Conservation (phyloP, 345 rosid genomes). For the Eucalyptus shirleyi region DNA sequence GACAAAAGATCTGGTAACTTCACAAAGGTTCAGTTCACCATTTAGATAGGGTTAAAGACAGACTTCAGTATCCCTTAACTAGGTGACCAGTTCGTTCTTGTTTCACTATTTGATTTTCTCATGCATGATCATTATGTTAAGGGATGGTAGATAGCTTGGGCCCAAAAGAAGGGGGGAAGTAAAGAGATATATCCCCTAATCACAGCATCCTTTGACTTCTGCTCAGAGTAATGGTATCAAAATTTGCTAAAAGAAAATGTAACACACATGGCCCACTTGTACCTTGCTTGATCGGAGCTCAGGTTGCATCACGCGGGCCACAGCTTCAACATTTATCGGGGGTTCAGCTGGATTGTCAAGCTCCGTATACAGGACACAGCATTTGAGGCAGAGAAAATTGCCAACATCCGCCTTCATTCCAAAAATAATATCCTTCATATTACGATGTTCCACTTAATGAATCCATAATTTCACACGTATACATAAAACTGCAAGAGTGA, state of each 20-base stretch:
- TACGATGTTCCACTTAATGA: not conserved
- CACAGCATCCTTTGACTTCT: not conserved
- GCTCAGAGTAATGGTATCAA: not conserved
- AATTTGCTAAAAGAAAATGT: not conserved
- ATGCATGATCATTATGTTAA: not conserved
- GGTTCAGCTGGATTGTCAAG: slow-evolving; percentile 37
- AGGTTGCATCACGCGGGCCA: slow-evolving; percentile 67
- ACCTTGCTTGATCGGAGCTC: slow-evolving; percentile 67
- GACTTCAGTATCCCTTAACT: not conserved
- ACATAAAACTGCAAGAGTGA: not conserved
- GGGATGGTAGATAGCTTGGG: not conserved
- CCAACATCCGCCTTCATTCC: too few relatives aligned
- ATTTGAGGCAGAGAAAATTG: too few relatives aligned
- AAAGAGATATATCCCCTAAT: not conserved
- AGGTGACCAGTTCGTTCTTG: not conserved
- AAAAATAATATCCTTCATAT: too few relatives aligned
- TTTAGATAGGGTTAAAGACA: not conserved
- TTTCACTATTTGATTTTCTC: not conserved
- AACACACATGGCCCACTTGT: not conserved
- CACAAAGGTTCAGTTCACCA: not conserved
- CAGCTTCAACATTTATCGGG: slow-evolving; percentile 55
- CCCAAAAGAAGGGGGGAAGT: not conserved
- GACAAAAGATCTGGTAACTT: not conserved
- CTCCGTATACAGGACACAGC: slow-evolving; percentile 42
- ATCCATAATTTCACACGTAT: too few relatives aligned